Percentiles rank a stretch among this genome's conserved stretches.
These are phyloP conservation scores for Ustilago cynodontis DNA, from an alignment of 1,284 basidiomycete genomes.

Conservation along the genomic window DNA sequence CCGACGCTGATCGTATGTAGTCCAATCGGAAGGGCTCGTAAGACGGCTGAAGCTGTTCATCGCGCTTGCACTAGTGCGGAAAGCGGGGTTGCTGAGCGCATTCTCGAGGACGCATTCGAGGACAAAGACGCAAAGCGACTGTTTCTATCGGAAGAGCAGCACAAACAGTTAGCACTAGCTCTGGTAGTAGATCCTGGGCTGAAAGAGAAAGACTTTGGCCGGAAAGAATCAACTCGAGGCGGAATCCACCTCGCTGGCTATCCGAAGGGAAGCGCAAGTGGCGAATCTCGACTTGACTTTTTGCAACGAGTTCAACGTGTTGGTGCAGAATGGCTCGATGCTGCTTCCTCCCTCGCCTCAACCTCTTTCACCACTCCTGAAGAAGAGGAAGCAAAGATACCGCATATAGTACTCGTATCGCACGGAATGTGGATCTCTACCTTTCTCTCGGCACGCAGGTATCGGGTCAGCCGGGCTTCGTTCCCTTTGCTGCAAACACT, in stretches of 20 bases:
- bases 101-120: conserved; percentile 7
- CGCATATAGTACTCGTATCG: conserved; percentile 60
- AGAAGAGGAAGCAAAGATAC: neutral
- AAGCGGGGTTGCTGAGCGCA: neutral
- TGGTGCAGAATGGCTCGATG: conserved; percentile 32
- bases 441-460: conserved; percentile 40
- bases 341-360: conserved; percentile 10
- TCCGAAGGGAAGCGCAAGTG: conserved; percentile 30
- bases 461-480: conserved; percentile 25
- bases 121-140: neutral
- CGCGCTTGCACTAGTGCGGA: conserved; percentile 13
- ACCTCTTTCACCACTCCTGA: neutral
- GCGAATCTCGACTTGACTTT: conserved; percentile 38
- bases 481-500: conserved; percentile 57
- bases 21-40: conserved; percentile 55
- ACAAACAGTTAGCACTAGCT: neutral
- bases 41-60: conserved; percentile 54
- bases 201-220: conserved; percentile 55
- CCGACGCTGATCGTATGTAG: conserved; percentile 57
- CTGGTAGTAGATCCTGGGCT: conserved; percentile 35
- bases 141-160: neutral
- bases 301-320: conserved; percentile 22
- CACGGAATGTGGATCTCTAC: conserved; percentile 66
- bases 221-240: conserved; percentile 53
- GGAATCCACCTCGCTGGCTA: conserved; percentile 48